phyloP scores from a whole-genome alignment of 2,329 filamentous ascomycete species.

The Hirsutella thompsonii region DNA sequence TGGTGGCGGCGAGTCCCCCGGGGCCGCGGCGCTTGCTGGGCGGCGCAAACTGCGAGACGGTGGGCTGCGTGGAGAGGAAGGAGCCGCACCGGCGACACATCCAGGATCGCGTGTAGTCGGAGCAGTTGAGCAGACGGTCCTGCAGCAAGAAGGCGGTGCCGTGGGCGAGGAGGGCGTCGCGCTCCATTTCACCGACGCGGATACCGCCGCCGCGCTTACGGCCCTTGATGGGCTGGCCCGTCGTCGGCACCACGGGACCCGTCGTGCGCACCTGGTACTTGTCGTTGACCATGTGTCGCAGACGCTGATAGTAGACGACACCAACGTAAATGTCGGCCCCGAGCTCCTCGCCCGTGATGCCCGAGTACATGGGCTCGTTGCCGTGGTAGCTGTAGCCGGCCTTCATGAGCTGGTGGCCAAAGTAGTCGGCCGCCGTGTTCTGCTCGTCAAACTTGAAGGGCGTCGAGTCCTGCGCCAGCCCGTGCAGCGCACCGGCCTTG shows the following conservation, averaged over 20 bases:
- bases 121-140: slow-evolving; percentile 93
- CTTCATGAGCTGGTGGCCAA: slow-evolving; percentile 87
- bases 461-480: slow-evolving; percentile 89
- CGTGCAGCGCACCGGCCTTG: slow-evolving; percentile 87
- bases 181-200: slow-evolving; percentile 98
- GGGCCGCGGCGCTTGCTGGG: slow-evolving; percentile 54
- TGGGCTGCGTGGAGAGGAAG: slow-evolving; percentile 79
- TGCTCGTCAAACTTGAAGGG: slow-evolving; percentile 92
- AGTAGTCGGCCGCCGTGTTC: slow-evolving; percentile 85
- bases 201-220: slow-evolving; percentile 95
- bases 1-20: no score
- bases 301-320: slow-evolving; percentile 93
- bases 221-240: slow-evolving; percentile 94
- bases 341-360: slow-evolving; percentile 89
- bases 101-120: slow-evolving; percentile 81
- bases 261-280: slow-evolving; percentile 98
- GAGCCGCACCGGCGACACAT: slow-evolving; percentile 82
- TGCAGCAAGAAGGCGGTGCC: slow-evolving; percentile 91
- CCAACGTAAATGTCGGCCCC: slow-evolving; percentile 93
- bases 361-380: slow-evolving; percentile 97
- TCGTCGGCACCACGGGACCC: slow-evolving; percentile 78
- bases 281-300: slow-evolving; percentile 99
- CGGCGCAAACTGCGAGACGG: slow-evolving; percentile 48
- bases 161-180: slow-evolving; percentile 87
- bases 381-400: slow-evolving; percentile 97